A percentile compares a stretch with the other conserved stretches of the same genome.
Evolutionary conservation across 495 filamentous ascomycete genomes (phyloP).

Genomic region (Neohortaea acidophila): DNA sequence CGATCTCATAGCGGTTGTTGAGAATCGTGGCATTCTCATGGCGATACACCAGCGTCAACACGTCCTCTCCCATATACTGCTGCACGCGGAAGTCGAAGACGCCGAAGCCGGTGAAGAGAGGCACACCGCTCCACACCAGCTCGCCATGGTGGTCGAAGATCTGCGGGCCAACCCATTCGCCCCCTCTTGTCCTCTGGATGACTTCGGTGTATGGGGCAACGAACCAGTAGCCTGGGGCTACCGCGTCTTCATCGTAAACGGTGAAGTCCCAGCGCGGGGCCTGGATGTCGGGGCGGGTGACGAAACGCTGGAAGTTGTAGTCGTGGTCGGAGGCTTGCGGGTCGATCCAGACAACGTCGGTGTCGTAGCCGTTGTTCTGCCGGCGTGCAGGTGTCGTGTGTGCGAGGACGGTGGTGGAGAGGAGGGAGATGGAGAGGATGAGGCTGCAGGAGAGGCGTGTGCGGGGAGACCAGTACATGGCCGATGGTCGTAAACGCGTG

Average conservation of each 20-base stretch:
- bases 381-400: no score
- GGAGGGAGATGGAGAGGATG: no score
- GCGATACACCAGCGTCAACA: not conserved
- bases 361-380: conserved; percentile 2
- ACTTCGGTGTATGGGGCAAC: not conserved
- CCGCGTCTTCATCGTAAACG: not conserved
- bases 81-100: not conserved
- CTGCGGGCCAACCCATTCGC: conserved; percentile 4
- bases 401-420: no score
- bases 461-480: no score
- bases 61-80: not conserved
- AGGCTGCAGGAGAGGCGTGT: no score
- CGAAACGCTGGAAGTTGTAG: not conserved
- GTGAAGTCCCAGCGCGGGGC: not conserved
- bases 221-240: conserved; percentile 6
- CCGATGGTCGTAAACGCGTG: no score
- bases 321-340: not conserved
- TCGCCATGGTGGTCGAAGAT: conserved; percentile 5
- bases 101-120: not conserved
- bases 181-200: not conserved
- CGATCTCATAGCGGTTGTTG: conserved; percentile 1
- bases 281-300: conserved; percentile 1
- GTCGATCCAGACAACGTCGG: not conserved
- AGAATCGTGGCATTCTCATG: conserved; percentile 2
- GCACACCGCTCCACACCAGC: conserved; percentile 5